Base-by-base conservation (phyloP, 2,329 filamentous ascomycete genomes). In the Madurella mycetomatis region DNA sequence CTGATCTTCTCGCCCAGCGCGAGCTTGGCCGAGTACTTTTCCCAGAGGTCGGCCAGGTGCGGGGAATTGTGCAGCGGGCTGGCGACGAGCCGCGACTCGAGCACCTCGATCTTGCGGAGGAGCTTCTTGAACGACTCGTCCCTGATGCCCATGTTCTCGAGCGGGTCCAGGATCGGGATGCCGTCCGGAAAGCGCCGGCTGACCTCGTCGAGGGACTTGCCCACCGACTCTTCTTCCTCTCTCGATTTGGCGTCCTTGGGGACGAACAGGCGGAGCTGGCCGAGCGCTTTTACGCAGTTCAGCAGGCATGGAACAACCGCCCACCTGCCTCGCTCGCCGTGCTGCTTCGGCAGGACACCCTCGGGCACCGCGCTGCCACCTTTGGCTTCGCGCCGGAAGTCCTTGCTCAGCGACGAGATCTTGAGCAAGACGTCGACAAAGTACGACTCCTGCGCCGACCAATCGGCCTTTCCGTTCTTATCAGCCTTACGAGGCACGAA, bases 41-140 rank as follows among this genome's bases (percentile, higher is more conserved):
- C 85, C 79, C 94, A 99, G 2, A 97, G 80, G 47, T 87, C 86
- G 0, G 87, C 83, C 9, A 99, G 77, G 34, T 90, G 82, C 2
- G 92, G 90, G 4, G 92, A 96, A 56, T 92, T 88, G 70, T 99
- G 92, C 15, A 99, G 80, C 4, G 92, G 91, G 69, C 96, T 97
- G 13, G 89, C 83, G 30, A 97, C 74, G 18, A 99, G 77, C 49
- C 90, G 86, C 5, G 92, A 94, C 72, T 99, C 94, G 1, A 99
- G 82, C 11, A 97, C 89, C 72, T 99, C 94, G 57, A 99, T 96
- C 82, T 97, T 97, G 72, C 91, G 76, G 53, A 97, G 81, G 4
- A 96, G 82, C 69, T 91, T 90, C 77, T 95, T 96, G 76, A 99
- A 97, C 0, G 84, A 85, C 1, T 96, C 91, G 65, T 97, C 94